Evolutionary conservation across 345 rosid genomes (phyloP).

Genomic region (Linum trigynum): DNA sequence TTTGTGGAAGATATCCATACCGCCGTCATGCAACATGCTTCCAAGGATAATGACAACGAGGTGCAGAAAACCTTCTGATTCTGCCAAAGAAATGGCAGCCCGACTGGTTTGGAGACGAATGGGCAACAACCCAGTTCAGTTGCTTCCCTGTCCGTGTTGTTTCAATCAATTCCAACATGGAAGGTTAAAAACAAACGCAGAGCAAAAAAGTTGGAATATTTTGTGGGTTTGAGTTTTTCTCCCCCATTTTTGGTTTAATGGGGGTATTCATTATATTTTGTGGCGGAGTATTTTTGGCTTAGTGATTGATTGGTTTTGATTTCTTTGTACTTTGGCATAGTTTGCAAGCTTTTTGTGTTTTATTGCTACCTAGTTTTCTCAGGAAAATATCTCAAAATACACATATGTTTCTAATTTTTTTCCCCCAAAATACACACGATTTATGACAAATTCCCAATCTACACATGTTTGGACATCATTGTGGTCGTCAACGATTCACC

Average conservation of each 20-base stretch:
- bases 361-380: neutral
- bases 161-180: neutral
- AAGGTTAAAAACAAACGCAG: too few species aligned
- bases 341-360: neutral
- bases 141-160: too few species aligned
- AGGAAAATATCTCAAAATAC: too few species aligned
- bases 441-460: too few species aligned
- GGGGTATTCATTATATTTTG: too few species aligned
- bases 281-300: neutral
- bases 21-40: neutral
- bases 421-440: too few species aligned
- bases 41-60: neutral
- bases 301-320: neutral
- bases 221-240: neutral
- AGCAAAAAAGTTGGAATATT: neutral
- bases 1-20: neutral
- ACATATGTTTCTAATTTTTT: too few species aligned
- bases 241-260: neutral
- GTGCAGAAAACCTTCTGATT: neutral
- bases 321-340: neutral
- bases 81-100: neutral
- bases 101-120: neutral
- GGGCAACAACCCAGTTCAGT: neutral
- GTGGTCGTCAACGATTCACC: too few species aligned
- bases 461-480: too few species aligned